These are phyloP conservation scores for Solanum chiquidenum DNA, from an alignment of 257 asterid genomes.

Conservation along the genomic window DNA sequence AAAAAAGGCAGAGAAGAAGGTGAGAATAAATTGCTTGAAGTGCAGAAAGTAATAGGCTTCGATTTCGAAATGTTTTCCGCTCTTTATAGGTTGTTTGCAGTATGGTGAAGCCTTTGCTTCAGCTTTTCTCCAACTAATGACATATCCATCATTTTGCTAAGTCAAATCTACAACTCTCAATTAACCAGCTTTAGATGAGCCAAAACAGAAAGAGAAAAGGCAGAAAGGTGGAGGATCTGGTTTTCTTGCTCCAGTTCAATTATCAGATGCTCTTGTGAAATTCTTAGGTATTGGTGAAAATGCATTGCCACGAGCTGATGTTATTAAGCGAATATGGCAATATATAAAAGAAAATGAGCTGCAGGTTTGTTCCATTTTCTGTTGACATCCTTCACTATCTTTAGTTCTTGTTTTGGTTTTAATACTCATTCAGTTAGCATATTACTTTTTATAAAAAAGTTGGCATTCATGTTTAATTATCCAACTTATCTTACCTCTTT, in stretches of 20 bases:
- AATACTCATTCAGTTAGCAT: background rate
- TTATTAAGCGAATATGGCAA: constrained; percentile 32
- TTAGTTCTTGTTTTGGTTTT: background rate
- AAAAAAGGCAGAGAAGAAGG: constrained; percentile 24
- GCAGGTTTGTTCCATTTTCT: constrained; percentile 20
- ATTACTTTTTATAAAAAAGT: background rate
- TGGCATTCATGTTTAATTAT: background rate
- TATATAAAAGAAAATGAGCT: constrained; percentile 33
- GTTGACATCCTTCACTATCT: background rate
- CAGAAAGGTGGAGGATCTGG: constrained; percentile 18
- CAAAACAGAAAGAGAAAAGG: constrained; percentile 19
- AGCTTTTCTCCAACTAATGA: background rate
- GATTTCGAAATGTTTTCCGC: background rate
- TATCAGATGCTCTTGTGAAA: constrained; percentile 24
- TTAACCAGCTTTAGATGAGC: constrained; percentile 13
- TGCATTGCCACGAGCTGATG: constrained; percentile 23
- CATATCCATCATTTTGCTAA: background rate
- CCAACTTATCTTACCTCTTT: background rate
- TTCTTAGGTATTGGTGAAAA: constrained; percentile 26
- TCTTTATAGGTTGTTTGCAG: background rate
- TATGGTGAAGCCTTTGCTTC: background rate
- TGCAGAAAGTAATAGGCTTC: background rate
- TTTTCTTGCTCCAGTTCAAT: constrained; percentile 19
- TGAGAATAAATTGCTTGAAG: constrained; percentile 1
- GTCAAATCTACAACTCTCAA: background rate